Conservation (phyloP, 1,284 basidiomycete genomes). For the Erythrobasidium hasegawianum region DNA sequence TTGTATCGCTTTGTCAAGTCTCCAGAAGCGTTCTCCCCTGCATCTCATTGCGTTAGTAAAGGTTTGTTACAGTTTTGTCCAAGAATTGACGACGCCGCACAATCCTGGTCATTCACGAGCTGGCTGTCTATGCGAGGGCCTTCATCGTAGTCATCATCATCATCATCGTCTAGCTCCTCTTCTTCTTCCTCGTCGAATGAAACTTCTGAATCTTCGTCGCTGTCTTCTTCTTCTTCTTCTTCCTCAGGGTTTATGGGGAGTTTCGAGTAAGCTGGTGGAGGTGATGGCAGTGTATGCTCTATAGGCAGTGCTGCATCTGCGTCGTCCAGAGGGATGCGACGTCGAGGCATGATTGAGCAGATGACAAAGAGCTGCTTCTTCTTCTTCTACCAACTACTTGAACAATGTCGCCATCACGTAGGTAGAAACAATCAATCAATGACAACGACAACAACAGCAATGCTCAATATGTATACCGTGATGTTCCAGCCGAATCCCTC, state of each 20-base stretch:
- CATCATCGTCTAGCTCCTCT: slow-evolving; percentile 8
- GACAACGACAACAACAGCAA: no score
- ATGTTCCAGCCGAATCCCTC: slow-evolving; percentile 15
- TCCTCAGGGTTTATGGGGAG: slow-evolving; percentile 12
- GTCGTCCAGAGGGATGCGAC: no score
- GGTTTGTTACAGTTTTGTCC: no score
- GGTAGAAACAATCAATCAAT: no score
- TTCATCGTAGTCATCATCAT: not conserved
- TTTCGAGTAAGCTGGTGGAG: slow-evolving; percentile 31
- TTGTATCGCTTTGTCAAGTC: slow-evolving; percentile 98
- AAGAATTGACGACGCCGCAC: not conserved
- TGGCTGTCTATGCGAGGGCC: slow-evolving; percentile 21
- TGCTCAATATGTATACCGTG: no score
- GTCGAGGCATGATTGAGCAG: no score
- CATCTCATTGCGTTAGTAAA: no score
- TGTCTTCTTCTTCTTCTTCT: slow-evolving; percentile 27
- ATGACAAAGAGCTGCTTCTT: no score
- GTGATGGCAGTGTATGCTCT: slow-evolving; percentile 20
- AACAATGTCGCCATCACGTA: no score
- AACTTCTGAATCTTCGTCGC: slow-evolving; percentile 5
- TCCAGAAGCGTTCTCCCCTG: slow-evolving; percentile 48
- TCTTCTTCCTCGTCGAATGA: no score
- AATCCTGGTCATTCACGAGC: slow-evolving; percentile 34
- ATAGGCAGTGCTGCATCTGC: no score
- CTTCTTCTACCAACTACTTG: no score